A percentile compares a stretch with the other conserved stretches of the same genome.
These are phyloP conservation scores for Coccomyxa sp. DNA, from an alignment of 139 green algal species.

Conservation along the genomic window DNA sequence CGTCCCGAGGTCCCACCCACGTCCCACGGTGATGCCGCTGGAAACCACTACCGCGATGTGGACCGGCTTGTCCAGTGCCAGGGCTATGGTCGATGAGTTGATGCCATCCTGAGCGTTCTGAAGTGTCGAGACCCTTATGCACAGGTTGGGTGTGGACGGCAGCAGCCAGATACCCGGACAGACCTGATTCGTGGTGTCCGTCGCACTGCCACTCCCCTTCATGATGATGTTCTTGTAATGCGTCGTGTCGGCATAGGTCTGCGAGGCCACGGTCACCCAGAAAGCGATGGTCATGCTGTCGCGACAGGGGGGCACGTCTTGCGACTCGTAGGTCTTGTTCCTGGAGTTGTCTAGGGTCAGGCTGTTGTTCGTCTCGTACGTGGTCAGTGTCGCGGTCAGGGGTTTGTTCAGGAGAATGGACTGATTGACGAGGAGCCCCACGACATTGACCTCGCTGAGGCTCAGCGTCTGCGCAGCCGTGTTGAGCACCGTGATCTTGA, in stretches of 20 bases:
- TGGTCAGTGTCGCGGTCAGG: neutral
- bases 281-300: neutral
- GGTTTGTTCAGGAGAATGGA: neutral
- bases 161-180: neutral
- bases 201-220: neutral
- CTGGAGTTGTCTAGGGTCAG: neutral
- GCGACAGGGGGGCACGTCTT: neutral
- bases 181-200: neutral
- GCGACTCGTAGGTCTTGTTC: neutral
- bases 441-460: neutral
- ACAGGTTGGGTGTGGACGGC: neutral
- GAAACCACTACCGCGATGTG: neutral
- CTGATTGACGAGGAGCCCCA: neutral
- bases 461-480: neutral
- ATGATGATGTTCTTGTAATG: constrained; percentile 2
- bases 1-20: neutral
- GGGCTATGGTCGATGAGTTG: neutral
- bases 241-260: neutral
- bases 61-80: neutral
- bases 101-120: neutral
- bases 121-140: neutral
- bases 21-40: neutral
- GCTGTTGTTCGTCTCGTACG: neutral
- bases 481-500: neutral
- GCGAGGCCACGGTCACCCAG: neutral